Conservation (phyloP, 352 stramenopile genomes). For the Globisporangium acanthophoron region DNA sequence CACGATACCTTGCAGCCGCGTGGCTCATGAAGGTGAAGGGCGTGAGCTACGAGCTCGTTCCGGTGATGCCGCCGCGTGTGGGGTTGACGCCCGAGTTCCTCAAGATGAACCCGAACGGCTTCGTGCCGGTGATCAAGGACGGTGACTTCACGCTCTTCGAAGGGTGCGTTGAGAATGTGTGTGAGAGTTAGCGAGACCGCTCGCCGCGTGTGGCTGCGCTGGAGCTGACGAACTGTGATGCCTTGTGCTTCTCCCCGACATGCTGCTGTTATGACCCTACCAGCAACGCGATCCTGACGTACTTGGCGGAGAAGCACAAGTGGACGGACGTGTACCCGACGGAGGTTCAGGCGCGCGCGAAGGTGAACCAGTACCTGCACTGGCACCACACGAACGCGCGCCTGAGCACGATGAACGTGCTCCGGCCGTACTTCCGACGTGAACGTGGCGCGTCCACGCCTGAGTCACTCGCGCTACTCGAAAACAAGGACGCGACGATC, state of each 20-base stretch:
- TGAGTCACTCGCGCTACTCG: slow-evolving; percentile 14
- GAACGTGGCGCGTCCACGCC: slow-evolving; percentile 7
- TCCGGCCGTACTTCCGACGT: slow-evolving; percentile 26
- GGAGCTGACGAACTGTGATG: neutral
- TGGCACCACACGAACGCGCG: slow-evolving; percentile 66
- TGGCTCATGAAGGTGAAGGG: slow-evolving; percentile 46
- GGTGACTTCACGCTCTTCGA: slow-evolving; percentile 52
- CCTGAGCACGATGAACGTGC: slow-evolving; percentile 33
- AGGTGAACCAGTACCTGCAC: slow-evolving; percentile 61
- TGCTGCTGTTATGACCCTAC: neutral
- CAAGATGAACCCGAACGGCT: slow-evolving; percentile 43
- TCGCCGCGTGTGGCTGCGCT: no score
- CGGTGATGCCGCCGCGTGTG: slow-evolving; percentile 21
- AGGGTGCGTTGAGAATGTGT: slow-evolving; percentile 17
- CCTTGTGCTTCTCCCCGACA: neutral
- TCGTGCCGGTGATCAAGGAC: slow-evolving; percentile 47
- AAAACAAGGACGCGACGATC: slow-evolving; percentile 17
- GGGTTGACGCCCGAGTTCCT: slow-evolving; percentile 41
- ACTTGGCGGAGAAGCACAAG: slow-evolving; percentile 15
- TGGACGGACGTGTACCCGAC: slow-evolving; percentile 44
- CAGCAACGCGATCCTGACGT: slow-evolving; percentile 18
- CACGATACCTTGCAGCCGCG: slow-evolving; percentile 12
- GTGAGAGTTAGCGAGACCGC: neutral
- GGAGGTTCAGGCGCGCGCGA: slow-evolving; percentile 36
- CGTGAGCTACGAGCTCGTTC: slow-evolving; percentile 35